Evolutionary conservation across 495 filamentous ascomycete genomes (phyloP), one percentile per base, ranked within the genome.

Genomic region (Penicillium macrosclerotiorum): DNA sequence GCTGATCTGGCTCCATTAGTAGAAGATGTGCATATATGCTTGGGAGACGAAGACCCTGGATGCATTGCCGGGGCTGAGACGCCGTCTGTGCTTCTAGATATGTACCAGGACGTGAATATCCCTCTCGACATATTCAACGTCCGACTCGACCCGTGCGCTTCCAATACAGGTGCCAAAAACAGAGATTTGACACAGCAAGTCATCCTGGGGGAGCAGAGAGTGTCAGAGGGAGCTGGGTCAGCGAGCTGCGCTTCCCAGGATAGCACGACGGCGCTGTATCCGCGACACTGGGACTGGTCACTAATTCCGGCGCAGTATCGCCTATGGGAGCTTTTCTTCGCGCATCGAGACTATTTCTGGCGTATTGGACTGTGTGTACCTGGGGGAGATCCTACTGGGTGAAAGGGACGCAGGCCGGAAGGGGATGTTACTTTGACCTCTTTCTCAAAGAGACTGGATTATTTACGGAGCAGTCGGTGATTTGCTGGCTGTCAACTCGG

Each of bases 281-380:
- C 44, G 9, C 36, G 60, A 18, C 37, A 38, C 5, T 51, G 55
- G 42, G 47, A 62, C 12, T 68, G 73, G 49, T 66, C 68, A 42
- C 50, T 67, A 19, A 63, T 90, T 14, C 86, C 88, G 12, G 62
- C 76, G 8, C 68, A 81, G 34, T 84, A 83, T 52, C 84, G 84
- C 60, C 75, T 91, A 8, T 93, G 94, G 88, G 81, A 95, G 69
- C 69, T 95, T n/a, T 86, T 96, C 62, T 90, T 90, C 70, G 85
- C 91, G 12, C 93, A 98, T 71, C 74, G 93, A 41, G 93, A 98
- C 67, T 98, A 98, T 60, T 98, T 98, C 63, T 93, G 90, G 86
- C 69, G 93, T 24, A 57, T 98, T 47, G 93, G 93, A 0, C 67
- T 97, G 32, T 98, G 93, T 69, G 72, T 96, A 4, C 92, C 92